Percentiles rank a stretch among this genome's conserved stretches.
These are phyloP conservation scores for Theileria orientalis DNA, from an alignment of 169 alveolate species.

Conservation along the genomic window DNA sequence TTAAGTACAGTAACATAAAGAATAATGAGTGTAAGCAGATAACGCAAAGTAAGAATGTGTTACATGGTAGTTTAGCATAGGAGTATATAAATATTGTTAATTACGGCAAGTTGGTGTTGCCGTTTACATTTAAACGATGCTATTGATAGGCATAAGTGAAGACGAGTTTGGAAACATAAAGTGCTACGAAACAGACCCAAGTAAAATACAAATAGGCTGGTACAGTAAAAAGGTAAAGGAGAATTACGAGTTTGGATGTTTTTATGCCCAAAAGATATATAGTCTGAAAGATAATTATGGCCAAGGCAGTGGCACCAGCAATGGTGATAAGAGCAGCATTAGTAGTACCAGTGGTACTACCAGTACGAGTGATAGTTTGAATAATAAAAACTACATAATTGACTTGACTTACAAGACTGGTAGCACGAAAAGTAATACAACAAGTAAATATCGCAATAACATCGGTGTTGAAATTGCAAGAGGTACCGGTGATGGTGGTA, in stretches of 20 bases:
- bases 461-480: not conserved
- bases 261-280: slow-evolving; percentile 43
- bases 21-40: slow-evolving; percentile 32
- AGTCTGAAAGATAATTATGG: not conserved
- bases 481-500: not conserved
- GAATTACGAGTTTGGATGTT: slow-evolving; percentile 66
- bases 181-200: slow-evolving; percentile 55
- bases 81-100: not conserved
- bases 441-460: not conserved
- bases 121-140: not conserved
- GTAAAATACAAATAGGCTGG: slow-evolving; percentile 52
- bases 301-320: not conserved
- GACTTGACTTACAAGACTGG: slow-evolving; percentile 19
- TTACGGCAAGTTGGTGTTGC: not conserved
- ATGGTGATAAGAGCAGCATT: not conserved
- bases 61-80: not conserved
- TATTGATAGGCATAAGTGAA: slow-evolving; percentile 17
- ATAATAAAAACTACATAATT: not conserved
- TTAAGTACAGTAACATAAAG: slow-evolving; percentile 34
- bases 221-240: slow-evolving; percentile 44
- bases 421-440: not conserved
- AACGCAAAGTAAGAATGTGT: slow-evolving; percentile 18
- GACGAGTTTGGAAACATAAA: slow-evolving; percentile 42
- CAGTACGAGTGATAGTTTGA: slow-evolving; percentile 6
- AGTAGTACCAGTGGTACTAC: not conserved